Evolutionary conservation across 1,139 yeast species (phyloP).

Genomic region (Blastobotrys niveus): DNA sequence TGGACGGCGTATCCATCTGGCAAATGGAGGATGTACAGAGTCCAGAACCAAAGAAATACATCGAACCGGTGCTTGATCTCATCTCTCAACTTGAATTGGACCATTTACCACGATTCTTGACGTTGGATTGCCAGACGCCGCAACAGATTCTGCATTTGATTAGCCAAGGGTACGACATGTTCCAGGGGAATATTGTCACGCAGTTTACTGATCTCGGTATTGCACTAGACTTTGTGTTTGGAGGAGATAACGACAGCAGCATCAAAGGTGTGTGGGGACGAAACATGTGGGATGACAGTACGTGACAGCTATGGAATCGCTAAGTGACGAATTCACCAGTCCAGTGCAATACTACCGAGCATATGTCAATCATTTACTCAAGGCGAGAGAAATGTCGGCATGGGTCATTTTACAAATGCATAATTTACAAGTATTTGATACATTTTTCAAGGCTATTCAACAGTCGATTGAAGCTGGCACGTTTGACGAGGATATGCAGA

Average conservation of each 20-base stretch:
- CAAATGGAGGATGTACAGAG: background rate
- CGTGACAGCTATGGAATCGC: constrained; percentile 29
- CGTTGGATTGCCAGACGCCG: constrained; percentile 31
- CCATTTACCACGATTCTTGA: constrained; percentile 22
- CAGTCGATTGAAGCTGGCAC: constrained; percentile 29
- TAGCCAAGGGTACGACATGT: constrained; percentile 34
- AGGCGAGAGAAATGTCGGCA: constrained; percentile 41
- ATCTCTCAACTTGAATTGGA: constrained; percentile 13
- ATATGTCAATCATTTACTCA: constrained; percentile 38
- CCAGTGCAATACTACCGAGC: constrained; percentile 35
- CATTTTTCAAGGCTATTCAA: constrained; percentile 34
- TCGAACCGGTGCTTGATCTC: constrained; percentile 7
- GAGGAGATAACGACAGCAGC: background rate
- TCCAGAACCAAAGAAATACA: constrained; percentile 5
- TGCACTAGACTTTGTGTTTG: constrained; percentile 33
- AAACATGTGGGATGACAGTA: constrained; percentile 34
- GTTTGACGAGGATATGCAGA: constrained; percentile 27
- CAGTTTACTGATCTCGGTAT: constrained; percentile 36
- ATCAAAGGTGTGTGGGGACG: constrained; percentile 24
- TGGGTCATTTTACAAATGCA: constrained; percentile 39
- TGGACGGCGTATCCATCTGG: constrained; percentile 28
- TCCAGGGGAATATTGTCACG: constrained; percentile 32
- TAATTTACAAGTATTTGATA: constrained; percentile 29
- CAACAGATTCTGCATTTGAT: constrained; percentile 33
- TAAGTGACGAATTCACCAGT: constrained; percentile 21